Base-by-base conservation (phyloP, 2,329 filamentous ascomycete genomes). In the Colletotrichum orchidophilum region DNA sequence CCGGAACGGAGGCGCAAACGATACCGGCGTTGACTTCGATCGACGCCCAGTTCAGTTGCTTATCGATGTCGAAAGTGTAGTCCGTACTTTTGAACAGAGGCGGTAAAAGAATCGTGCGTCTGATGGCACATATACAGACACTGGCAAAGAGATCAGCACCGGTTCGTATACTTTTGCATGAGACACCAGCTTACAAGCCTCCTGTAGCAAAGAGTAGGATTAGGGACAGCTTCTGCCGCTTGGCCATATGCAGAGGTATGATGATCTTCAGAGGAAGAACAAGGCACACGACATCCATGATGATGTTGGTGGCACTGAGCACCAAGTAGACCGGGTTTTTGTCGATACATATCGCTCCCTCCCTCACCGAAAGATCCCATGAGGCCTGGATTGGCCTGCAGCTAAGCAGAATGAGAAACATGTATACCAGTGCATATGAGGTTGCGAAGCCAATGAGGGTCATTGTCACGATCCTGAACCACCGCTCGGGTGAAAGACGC, bases 71-170 rank as follows among this genome's bases (percentile, higher is more conserved):
- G 73, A 76, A 79, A 0, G 78, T 78, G 62, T 76, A 80, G 61
- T 80, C 78, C 0, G 46, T 13, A 0, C 74, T 68, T 0, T 59
- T 39, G 15, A 80, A 63, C 3, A 80, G 73, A 2, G 74, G 76
- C 1, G 74, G 72, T 1, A 78, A 75, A 39, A 80, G 75, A 26
- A 75, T 46, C 8, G 78, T 78, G 9, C 79, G 75, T 29, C 77
- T 73, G n/a, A 80, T 78, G 21, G 79, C 76, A 7, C 78, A 78
- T 1, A 75, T 53, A 8, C 78, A 76, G n/a, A 80, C 78, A 26
- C 77, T 78, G 21, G 21, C 1, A 18, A 21, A 27, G n/a, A n/a
- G 27, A 13, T 71, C 18, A 71, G 63, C 29, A 24, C 21, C 2
- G 15, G 31, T 2, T 12, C n/a, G n/a, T 3, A 5, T 24, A 4